Base-by-base conservation (phyloP, 108 stramenopile species). In the Thalassiosira profunda region DNA sequence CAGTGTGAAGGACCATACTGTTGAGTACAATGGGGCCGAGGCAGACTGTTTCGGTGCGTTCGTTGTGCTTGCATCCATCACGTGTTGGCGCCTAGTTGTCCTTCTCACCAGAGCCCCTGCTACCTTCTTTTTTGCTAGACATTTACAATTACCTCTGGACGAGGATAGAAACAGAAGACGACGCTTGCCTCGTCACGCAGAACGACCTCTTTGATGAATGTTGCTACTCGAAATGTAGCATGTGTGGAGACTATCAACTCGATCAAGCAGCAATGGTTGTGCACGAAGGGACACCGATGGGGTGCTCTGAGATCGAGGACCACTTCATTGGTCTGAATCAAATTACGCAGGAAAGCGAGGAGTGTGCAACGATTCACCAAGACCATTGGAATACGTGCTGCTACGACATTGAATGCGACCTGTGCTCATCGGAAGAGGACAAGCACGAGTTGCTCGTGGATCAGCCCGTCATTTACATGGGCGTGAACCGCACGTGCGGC, bases 191-290 rank as follows among this genome's bases (percentile, higher is more conserved):
- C 20, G 68, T 64, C 31, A 71, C 56, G 7, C 77, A 79, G 61
- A 36, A 57, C 5, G 70, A 69, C 25, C 70, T 70, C 35, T 71
- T 58, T 52, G 64, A 65, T 11, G 60, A 71, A 11, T 79, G 77
- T 53, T 79, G 77, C 41, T 79, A 59, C 55, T 69, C 70, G 31
- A 79, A 66, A 44, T 79, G 77, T 12, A 60, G 18, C 35, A 45
- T 77, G 1, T 77, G 76, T n/a, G 54, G 59, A 58, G 53, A 55
- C 52, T 77, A 70, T 58, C 76, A 77, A 6, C 47, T 77, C 12
- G 57, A 77, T 43, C 48, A 40, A 47, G 67, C 64, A 35, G 68
- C 60, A 31, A 55, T 57, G n/a, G 76, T 77, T 4, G 42, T 57
- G 33, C 55, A 56, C 30, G 62, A 64, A 10, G 76, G 68, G 5